Evolutionary conservation across 2,329 filamentous ascomycete species (phyloP).

Genomic region (Cladobotryum mycophilum): DNA sequence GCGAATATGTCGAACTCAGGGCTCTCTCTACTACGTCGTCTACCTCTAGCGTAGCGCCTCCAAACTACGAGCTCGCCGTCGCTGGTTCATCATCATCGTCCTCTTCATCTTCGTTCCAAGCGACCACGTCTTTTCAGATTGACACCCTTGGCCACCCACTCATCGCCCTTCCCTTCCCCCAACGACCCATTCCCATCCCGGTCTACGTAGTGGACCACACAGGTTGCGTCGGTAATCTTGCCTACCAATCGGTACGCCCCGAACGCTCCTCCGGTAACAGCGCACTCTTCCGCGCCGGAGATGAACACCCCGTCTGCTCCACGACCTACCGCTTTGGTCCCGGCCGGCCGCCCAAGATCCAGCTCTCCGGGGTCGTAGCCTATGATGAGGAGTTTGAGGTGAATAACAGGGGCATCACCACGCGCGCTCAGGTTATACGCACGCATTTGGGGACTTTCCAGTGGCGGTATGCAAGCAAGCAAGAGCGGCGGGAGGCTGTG

Average conservation of each 20-base stretch:
- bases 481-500: conserved; percentile 38
- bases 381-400: conserved; percentile 22
- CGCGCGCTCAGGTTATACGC: conserved; percentile 40
- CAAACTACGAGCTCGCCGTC: conserved; percentile 18
- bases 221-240: conserved; percentile 32
- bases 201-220: conserved; percentile 35
- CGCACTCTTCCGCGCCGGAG: conserved; percentile 39
- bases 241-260: conserved; percentile 47
- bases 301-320: conserved; percentile 35
- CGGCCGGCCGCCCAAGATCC: conserved; percentile 42
- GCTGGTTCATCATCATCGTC: conserved; percentile 11
- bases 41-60: conserved; percentile 22
- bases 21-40: conserved; percentile 19
- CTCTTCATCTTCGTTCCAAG: conserved; percentile 27
- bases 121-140: conserved; percentile 43
- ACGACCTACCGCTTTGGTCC: conserved; percentile 55
- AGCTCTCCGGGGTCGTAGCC: conserved; percentile 13
- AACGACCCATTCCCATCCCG: conserved; percentile 34
- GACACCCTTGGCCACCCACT: conserved; percentile 38
- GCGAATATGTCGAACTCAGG: conserved; percentile 19
- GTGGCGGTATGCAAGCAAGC: conserved; percentile 48
- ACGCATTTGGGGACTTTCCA: conserved; percentile 45
- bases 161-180: conserved; percentile 36
- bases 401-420: conserved; percentile 34
- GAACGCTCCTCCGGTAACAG: conserved; percentile 41